Percentiles rank a stretch among this genome's conserved stretches.
These are phyloP conservation scores for Scenedesmus sp. DNA, from an alignment of 163 green algal genomes.

Conservation along the genomic window DNA sequence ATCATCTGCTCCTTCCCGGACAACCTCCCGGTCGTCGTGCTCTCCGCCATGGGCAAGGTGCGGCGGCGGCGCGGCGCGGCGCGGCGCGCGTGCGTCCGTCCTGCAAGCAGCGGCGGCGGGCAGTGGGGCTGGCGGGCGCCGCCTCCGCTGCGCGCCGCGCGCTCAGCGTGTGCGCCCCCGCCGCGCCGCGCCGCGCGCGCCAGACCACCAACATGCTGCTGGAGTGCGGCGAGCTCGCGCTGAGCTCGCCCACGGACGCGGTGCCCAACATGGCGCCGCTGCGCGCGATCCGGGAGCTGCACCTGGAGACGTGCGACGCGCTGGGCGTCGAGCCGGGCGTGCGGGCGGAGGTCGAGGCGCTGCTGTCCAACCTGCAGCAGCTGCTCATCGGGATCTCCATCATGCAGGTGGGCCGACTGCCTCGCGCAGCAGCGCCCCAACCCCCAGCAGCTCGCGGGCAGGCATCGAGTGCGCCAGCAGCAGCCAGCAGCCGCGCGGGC, in stretches of 20 bases:
- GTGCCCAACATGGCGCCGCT: slow-evolving; percentile 73
- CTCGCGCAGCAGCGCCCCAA: background rate
- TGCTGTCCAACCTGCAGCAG: slow-evolving; percentile 94
- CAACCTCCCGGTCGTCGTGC: slow-evolving; percentile 90
- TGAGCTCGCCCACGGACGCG: slow-evolving; percentile 59
- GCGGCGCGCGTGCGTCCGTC: background rate
- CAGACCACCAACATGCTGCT: slow-evolving; percentile 94
- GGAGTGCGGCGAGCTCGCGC: slow-evolving; percentile 80
- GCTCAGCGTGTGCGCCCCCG: no score
- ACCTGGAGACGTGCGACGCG: slow-evolving; percentile 74
- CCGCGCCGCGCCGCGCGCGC: no score
- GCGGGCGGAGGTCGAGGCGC: slow-evolving; percentile 72
- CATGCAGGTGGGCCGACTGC: slow-evolving; percentile 75
- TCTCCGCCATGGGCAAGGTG: slow-evolving; percentile 98
- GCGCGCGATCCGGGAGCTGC: slow-evolving; percentile 79
- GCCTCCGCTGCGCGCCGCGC: no score
- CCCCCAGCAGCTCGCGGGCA: background rate
- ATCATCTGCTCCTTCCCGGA: slow-evolving; percentile 93
- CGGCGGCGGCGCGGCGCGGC: background rate
- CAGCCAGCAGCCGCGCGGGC: background rate
- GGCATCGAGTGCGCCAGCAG: background rate
- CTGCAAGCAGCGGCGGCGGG: background rate
- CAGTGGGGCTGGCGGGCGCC: background rate
- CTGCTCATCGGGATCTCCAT: slow-evolving; percentile 94
- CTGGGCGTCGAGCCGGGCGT: slow-evolving; percentile 71